Evolutionary conservation across 805 yeast genomes (phyloP).

Genomic region (Candida nitratophila): DNA sequence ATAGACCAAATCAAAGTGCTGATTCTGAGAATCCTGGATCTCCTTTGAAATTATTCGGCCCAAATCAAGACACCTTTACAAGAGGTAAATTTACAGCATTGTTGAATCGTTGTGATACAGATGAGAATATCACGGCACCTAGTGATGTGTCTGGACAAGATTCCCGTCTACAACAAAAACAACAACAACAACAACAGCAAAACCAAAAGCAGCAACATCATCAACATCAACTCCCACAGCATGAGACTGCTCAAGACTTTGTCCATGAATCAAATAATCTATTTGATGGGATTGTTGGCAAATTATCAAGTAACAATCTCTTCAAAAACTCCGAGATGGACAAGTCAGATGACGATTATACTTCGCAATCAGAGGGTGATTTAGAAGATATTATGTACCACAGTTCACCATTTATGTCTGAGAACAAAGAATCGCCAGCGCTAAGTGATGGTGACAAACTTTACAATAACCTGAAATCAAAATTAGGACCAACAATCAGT

Average conservation of each 20-base stretch:
- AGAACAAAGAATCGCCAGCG: neutral
- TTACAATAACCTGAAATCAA: conserved; percentile 16
- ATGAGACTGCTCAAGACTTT: conserved; percentile 4
- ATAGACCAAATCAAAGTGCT: conserved; percentile 6
- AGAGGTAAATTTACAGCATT: conserved; percentile 20
- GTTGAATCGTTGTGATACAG: conserved; percentile 11
- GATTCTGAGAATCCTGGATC: conserved; percentile 21
- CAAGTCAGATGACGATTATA: conserved; percentile 9
- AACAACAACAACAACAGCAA: neutral
- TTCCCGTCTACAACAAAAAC: conserved; percentile 4
- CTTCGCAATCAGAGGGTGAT: conserved; percentile 22
- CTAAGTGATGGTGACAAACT: conserved; percentile 18
- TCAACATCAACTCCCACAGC: neutral
- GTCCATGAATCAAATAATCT: conserved; percentile 15
- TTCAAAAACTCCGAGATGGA: neutral
- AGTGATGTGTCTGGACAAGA: neutral
- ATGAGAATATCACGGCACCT: too few species aligned
- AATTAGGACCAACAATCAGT: conserved; percentile 5
- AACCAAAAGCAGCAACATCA: conserved; percentile 6
- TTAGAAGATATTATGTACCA: neutral
- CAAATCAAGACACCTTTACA: conserved; percentile 24
- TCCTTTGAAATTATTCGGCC: conserved; percentile 24
- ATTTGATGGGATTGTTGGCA: conserved; percentile 11
- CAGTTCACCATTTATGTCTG: neutral
- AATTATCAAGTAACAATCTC: neutral